A percentile compares a stretch with the other conserved stretches of the same genome.
phyloP scores from a whole-genome alignment of 2,329 filamentous ascomycete species.

The Fusarium coffeatum region DNA sequence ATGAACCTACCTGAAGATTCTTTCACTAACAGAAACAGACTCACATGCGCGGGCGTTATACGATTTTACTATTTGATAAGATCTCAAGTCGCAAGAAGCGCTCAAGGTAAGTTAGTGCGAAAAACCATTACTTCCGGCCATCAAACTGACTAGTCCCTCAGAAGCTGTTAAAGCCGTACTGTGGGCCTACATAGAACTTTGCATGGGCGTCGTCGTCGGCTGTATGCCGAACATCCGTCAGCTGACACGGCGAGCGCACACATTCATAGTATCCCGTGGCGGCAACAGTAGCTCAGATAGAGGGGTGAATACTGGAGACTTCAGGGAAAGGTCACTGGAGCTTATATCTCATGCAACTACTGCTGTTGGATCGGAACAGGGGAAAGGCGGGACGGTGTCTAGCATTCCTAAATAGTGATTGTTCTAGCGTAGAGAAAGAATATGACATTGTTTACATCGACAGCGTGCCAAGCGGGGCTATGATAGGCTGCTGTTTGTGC shows the following conservation, averaged over 20 bases:
- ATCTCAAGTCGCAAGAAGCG: neutral
- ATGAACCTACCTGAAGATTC: too few species aligned
- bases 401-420: neutral
- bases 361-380: neutral
- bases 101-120: too few species aligned
- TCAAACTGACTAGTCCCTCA: rapidly evolving
- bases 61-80: neutral
- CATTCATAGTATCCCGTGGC: rapidly evolving
- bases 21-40: neutral
- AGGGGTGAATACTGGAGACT: neutral
- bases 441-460: rapidly evolving
- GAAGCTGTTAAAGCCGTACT: neutral
- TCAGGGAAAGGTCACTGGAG: neutral
- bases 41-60: neutral
- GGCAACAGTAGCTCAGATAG: rapidly evolving
- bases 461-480: rapidly evolving
- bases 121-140: too few species aligned
- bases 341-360: neutral
- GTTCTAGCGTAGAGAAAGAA: too few species aligned
- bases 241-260: neutral
- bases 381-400: rapidly evolving
- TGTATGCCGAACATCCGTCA: neutral
- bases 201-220: neutral
- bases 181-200: neutral
- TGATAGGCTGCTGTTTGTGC: rapidly evolving